Base-by-base conservation (phyloP, 768 basidiomycete genomes). In the Scleroderma bovista region DNA sequence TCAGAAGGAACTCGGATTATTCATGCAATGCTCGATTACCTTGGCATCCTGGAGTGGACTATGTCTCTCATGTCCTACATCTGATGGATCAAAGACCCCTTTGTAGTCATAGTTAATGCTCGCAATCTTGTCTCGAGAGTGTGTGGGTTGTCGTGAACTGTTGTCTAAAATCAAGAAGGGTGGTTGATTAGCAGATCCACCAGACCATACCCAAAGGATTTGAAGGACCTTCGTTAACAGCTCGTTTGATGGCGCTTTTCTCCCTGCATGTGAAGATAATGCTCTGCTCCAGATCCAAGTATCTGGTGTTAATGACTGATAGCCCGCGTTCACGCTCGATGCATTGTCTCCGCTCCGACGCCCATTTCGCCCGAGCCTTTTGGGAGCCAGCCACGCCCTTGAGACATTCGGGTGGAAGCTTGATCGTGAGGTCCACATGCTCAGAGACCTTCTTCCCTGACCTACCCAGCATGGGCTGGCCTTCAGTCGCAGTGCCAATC, bases 361-460 rank as follows among this genome's bases (percentile, higher is more conserved):
- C 42, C 58, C 60, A 62, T 16, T 36, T 38, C 34, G 53, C 33
- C 47, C 46, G 53, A 7, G 54, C 40, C 22, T 39, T 31, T 8
- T 51, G 50, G 43, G 17, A 32, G 16, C 55, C 31, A 17, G 52
- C 51, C 11, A 22, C 50, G 11, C 51, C 57, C 38, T 46, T 52
- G 11, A n/a, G 45, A 37, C 53, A 66, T 26, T 56, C 51, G 2
- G 24, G 44, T 23, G 55, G 56, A n/a, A 51, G 51, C 22, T 36
- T 48, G 29, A 44, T 33, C 38, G 48, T 34, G 22, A 44, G 50
- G 44, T 51, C 44, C 3, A 42, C 46, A n/a, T 40, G 44, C 8
- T 34, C 41, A 12, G 16, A 26, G 22, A 36, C 11, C 31, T 44
- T 50, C 16, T 50, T 33, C 33, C 33, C 17, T 20, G 12, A 51